These are phyloP conservation scores for Pleoardoris graminearum DNA, from an alignment of 2,329 filamentous ascomycete genomes.

Conservation along the genomic window DNA sequence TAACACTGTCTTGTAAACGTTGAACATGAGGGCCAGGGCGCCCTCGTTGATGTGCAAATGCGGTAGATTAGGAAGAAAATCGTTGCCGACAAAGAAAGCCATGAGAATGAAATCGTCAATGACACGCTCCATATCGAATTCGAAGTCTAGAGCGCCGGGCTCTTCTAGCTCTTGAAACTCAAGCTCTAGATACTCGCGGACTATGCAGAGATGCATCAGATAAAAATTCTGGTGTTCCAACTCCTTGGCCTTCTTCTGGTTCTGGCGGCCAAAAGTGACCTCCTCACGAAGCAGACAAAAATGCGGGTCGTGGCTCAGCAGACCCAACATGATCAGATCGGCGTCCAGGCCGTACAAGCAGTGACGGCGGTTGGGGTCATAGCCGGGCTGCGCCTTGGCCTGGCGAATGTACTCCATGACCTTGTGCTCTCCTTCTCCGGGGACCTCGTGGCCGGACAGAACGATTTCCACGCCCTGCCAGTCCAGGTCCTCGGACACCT, in stretches of 20 bases:
- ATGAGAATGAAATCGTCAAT: constrained; percentile 99
- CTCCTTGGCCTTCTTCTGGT: constrained; percentile 89
- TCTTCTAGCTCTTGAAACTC: constrained; percentile 92
- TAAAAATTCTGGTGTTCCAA: constrained; percentile 99
- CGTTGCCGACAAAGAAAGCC: constrained; percentile 99
- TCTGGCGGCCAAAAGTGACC: constrained; percentile 91
- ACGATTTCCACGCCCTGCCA: constrained; percentile 98
- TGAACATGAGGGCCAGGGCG: constrained; percentile 95
- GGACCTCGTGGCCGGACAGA: constrained; percentile 94
- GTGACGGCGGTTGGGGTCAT: constrained; percentile 91
- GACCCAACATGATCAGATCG: constrained; percentile 96
- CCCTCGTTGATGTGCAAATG: constrained; percentile 98
- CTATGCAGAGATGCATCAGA: constrained; percentile 94
- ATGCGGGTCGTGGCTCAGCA: constrained; percentile 96
- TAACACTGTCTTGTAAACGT: constrained; percentile 88
- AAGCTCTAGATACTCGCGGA: constrained; percentile 93
- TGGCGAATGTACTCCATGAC: constrained; percentile 99
- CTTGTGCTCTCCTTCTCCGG: constrained; percentile 98
- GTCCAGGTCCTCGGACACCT: constrained; percentile 92
- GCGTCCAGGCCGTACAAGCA: constrained; percentile 97
- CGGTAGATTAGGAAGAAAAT: constrained; percentile 96
- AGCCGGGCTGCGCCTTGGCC: constrained; percentile 90
- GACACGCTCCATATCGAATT: constrained; percentile 91
- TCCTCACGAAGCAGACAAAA: constrained; percentile 97
- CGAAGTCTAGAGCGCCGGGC: constrained; percentile 70